phyloP scores from a whole-genome alignment of 192 early-diverging fungal genomes.

The Chytriomyces sp. region DNA sequence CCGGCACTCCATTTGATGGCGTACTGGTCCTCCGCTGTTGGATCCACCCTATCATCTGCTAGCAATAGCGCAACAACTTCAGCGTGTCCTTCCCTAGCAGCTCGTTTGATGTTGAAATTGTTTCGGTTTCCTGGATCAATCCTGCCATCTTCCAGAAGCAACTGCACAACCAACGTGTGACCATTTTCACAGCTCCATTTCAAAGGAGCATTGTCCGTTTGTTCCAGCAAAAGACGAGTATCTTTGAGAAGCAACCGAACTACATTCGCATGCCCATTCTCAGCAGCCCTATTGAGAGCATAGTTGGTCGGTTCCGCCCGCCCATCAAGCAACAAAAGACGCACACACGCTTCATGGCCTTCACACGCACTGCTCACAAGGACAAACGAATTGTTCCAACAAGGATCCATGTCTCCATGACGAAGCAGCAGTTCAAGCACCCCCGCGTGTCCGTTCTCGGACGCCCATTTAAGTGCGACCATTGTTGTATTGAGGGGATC shows the following conservation, averaged over 20 bases:
- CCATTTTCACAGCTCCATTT: conserved; percentile 28
- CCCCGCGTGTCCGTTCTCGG: no score
- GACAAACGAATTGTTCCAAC: neutral
- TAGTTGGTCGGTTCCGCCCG: conserved; percentile 6
- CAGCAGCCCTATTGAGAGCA: conserved; percentile 10
- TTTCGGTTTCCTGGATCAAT: conserved; percentile 14
- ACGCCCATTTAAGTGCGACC: no score
- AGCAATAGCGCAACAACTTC: conserved; percentile 26
- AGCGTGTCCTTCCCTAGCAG: conserved; percentile 31
- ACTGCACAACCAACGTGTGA: conserved; percentile 29
- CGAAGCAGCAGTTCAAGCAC: neutral
- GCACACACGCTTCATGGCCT: conserved; percentile 1
- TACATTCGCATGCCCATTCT: conserved; percentile 34
- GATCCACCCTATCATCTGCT: conserved; percentile 9
- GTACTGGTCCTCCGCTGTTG: neutral
- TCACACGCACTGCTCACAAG: conserved; percentile 4
- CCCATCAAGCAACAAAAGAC: conserved; percentile 19
- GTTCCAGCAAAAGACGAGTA: conserved; percentile 7
- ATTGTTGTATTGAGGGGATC: no score
- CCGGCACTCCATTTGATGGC: conserved; percentile 6
- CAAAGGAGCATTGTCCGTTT: neutral
- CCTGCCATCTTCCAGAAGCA: conserved; percentile 31
- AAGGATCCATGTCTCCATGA: neutral
- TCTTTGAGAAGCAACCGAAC: conserved; percentile 32
- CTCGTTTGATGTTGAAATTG: conserved; percentile 24